A percentile compares a stretch with the other conserved stretches of the same genome.
Conservation (phyloP, 2,329 filamentous ascomycete genomes). For the Stemphylium beticola region DNA sequence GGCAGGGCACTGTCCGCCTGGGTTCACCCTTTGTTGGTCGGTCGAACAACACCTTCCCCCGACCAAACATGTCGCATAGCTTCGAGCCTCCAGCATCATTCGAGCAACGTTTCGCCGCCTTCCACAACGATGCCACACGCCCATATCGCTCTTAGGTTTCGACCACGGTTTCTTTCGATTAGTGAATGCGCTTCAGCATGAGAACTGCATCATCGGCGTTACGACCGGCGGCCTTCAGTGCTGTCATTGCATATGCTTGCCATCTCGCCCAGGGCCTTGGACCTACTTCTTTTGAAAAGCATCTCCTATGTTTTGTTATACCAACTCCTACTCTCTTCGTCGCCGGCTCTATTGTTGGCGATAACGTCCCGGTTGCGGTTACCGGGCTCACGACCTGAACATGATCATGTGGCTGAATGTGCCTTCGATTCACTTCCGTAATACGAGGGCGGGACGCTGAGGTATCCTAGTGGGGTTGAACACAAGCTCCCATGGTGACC, state of each 20-base stretch:
- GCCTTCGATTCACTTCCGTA: slow-evolving; percentile 34
- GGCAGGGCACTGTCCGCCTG: slow-evolving; percentile 53
- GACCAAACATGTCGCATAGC: slow-evolving; percentile 47
- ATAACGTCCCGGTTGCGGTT: slow-evolving; percentile 8
- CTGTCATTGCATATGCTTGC: slow-evolving; percentile 30
- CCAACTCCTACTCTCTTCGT: slow-evolving; percentile 24
- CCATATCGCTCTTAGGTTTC: slow-evolving; percentile 31
- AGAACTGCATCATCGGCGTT: slow-evolving; percentile 44
- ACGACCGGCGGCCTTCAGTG: slow-evolving; percentile 31
- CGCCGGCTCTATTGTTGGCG: slow-evolving; percentile 20
- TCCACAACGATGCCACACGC: slow-evolving; percentile 32
- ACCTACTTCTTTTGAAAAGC: slow-evolving; percentile 34
- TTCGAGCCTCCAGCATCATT: slow-evolving; percentile 49
- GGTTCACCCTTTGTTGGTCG: slow-evolving; percentile 56
- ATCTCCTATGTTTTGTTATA: slow-evolving; percentile 44
- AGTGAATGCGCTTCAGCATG: slow-evolving; percentile 30
- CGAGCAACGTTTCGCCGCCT: slow-evolving; percentile 47
- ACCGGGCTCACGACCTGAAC: slow-evolving; percentile 28
- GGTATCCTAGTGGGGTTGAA: slow-evolving; percentile 1
- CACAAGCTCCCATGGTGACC: not conserved
- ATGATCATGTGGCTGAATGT: slow-evolving; percentile 38
- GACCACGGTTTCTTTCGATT: slow-evolving; percentile 24
- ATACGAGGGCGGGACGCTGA: slow-evolving; percentile 18
- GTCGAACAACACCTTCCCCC: slow-evolving; percentile 56
- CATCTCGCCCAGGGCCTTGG: slow-evolving; percentile 26